phyloP scores from a whole-genome alignment of 1,139 yeast species.

The Kodamaea ohmeri region DNA sequence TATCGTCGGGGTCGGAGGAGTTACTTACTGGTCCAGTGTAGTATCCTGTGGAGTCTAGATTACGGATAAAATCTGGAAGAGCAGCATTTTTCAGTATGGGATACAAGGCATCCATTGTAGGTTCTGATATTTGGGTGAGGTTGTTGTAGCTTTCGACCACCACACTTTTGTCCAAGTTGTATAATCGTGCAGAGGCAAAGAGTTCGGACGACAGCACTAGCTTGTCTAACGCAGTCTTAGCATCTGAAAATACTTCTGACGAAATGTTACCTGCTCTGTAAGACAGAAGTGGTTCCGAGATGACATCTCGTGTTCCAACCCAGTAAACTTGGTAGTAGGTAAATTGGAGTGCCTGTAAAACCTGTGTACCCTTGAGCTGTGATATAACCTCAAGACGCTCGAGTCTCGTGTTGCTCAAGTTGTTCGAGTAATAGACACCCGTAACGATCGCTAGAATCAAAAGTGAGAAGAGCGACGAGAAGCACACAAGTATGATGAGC shows the following conservation, averaged over 20 bases:
- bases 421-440: constrained; percentile 72
- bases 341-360: constrained; percentile 62
- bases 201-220: constrained; percentile 61
- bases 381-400: constrained; percentile 77
- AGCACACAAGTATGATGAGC: constrained; percentile 73
- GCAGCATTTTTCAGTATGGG: constrained; percentile 49
- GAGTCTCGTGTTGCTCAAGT: constrained; percentile 59
- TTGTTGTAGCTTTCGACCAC: constrained; percentile 37
- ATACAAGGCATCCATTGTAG: constrained; percentile 42
- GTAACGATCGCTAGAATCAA: constrained; percentile 74
- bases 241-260: constrained; percentile 37
- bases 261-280: constrained; percentile 71
- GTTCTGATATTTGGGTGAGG: constrained; percentile 26
- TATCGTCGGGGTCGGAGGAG: constrained; percentile 28
- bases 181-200: constrained; percentile 65
- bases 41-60: constrained; percentile 35
- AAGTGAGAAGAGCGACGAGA: constrained; percentile 74
- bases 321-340: constrained; percentile 70
- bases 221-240: constrained; percentile 51
- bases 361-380: constrained; percentile 75
- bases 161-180: constrained; percentile 50
- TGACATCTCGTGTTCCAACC: constrained; percentile 59
- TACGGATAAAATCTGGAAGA: constrained; percentile 34
- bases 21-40: constrained; percentile 60
- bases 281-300: constrained; percentile 58